phyloP scores from a whole-genome alignment of 148 eudicot genomes.

The Linanthus parryae region DNA sequence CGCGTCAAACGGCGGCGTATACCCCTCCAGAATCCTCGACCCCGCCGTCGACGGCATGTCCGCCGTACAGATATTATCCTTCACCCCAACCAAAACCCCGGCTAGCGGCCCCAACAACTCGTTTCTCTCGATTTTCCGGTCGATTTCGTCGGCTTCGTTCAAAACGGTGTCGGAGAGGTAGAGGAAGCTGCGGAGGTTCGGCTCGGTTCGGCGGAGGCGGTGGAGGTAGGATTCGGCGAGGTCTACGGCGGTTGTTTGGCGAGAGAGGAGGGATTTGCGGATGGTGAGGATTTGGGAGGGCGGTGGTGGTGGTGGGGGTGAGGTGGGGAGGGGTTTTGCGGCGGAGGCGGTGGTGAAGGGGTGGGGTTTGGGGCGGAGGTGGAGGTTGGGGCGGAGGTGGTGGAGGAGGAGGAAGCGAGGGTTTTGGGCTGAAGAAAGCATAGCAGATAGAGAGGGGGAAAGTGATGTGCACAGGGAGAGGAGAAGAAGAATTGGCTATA shows the following conservation, averaged over 20 bases:
- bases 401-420: slow-evolving; percentile 18
- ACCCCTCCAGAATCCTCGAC: slow-evolving; percentile 64
- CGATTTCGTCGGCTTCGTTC: slow-evolving; percentile 53
- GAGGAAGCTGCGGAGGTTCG: slow-evolving; percentile 64
- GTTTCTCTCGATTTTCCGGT: slow-evolving; percentile 39
- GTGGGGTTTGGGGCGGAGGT: slow-evolving; percentile 20
- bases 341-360: slow-evolving; percentile 11
- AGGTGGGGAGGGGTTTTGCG: slow-evolving; percentile 10
- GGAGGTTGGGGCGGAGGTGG: slow-evolving; percentile 22
- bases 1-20: slow-evolving; percentile 77
- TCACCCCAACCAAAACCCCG: slow-evolving; percentile 78
- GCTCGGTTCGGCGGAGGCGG: slow-evolving; percentile 61
- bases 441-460: too few species aligned
- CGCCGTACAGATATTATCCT: slow-evolving; percentile 83
- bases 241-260: slow-evolving; percentile 58
- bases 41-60: slow-evolving; percentile 90
- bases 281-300: slow-evolving; percentile 73
- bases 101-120: slow-evolving; percentile 70
- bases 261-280: slow-evolving; percentile 68
- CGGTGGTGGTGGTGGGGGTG: slow-evolving; percentile 21
- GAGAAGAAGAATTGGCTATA: too few species aligned
- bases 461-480: too few species aligned
- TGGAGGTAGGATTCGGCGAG: slow-evolving; percentile 49
- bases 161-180: slow-evolving; percentile 41
- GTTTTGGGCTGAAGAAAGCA: slow-evolving; percentile 31